Evolutionary conservation across 345 rosid species (phyloP).

Genomic region (Pugionium cornutum): DNA sequence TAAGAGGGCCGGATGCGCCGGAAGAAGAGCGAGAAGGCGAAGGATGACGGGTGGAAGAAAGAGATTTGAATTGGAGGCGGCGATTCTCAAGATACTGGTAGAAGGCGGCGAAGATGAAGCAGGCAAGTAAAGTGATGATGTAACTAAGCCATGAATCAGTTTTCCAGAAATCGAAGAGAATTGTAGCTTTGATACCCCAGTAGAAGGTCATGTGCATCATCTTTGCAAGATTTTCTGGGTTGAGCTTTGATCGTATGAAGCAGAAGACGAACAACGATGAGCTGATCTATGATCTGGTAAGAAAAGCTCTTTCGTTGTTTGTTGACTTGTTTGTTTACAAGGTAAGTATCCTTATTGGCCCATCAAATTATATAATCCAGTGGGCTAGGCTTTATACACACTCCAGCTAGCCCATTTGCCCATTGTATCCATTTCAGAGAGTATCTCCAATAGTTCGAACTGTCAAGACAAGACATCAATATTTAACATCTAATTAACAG

Average conservation of each 20-base stretch:
- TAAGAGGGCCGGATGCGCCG: slow-evolving; percentile 44
- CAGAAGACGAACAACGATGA: slow-evolving; percentile 5
- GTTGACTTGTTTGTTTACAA: slow-evolving; percentile 19
- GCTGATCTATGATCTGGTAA: not conserved
- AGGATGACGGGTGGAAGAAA: slow-evolving; percentile 30
- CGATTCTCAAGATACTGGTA: slow-evolving; percentile 71
- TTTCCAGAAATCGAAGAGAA: slow-evolving; percentile 68
- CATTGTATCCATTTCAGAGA: no score
- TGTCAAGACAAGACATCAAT: not conserved
- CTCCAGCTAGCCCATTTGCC: no score
- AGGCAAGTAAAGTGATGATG: slow-evolving; percentile 65
- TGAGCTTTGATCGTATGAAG: not conserved
- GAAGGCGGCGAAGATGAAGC: slow-evolving; percentile 59
- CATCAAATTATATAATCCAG: not conserved
- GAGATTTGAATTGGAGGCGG: slow-evolving; percentile 50
- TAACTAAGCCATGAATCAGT: slow-evolving; percentile 65
- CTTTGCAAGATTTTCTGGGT: slow-evolving; percentile 34
- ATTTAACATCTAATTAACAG: not conserved
- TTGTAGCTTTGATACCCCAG: slow-evolving; percentile 71
- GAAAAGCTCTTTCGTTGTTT: not conserved
- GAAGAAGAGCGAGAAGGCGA: slow-evolving; percentile 12
- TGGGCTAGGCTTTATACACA: slow-evolving; percentile 14
- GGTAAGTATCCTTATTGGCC: slow-evolving; percentile 21
- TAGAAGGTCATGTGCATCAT: slow-evolving; percentile 99
- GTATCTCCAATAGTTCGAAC: not conserved